phyloP scores from a whole-genome alignment of 306 rosid species.

The Malus sieversii region DNA sequence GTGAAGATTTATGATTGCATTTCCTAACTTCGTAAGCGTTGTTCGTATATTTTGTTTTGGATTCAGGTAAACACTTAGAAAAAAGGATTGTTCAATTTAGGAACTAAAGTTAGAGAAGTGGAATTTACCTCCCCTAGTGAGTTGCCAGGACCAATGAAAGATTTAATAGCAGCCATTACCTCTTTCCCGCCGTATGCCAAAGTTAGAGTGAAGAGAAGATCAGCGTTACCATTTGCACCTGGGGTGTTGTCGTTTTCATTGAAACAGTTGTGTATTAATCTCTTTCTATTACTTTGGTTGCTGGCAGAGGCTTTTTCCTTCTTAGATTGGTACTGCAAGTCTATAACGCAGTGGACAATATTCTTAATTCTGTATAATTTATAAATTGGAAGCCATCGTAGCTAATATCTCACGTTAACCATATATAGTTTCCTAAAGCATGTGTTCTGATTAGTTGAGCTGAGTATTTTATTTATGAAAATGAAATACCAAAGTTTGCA shows the following conservation, averaged over 20 bases:
- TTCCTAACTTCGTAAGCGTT: not conserved
- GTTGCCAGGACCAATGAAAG: not conserved
- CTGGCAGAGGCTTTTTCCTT: not conserved
- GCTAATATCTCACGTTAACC: not conserved
- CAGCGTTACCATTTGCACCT: not conserved
- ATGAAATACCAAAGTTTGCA: not conserved
- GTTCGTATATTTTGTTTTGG: not conserved
- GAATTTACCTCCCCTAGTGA: not conserved
- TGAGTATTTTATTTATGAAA: not conserved
- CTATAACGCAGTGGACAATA: not conserved
- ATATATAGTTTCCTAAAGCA: not conserved
- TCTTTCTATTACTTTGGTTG: not conserved
- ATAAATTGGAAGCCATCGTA: no score
- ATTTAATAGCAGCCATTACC: not conserved
- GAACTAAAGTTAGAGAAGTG: not conserved
- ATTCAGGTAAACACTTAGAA: not conserved
- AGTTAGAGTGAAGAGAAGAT: not conserved
- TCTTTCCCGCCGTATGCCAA: not conserved
- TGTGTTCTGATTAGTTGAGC: not conserved
- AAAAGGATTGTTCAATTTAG: not conserved
- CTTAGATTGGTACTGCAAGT: not conserved
- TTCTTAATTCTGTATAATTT: not conserved
- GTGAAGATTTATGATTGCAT: not conserved
- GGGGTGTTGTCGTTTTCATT: not conserved
- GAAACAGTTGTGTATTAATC: not conserved